A percentile compares a stretch with the other conserved stretches of the same genome.
These are phyloP conservation scores for Kernera saxatilis DNA, from an alignment of 345 rosid genomes.

Conservation along the genomic window DNA sequence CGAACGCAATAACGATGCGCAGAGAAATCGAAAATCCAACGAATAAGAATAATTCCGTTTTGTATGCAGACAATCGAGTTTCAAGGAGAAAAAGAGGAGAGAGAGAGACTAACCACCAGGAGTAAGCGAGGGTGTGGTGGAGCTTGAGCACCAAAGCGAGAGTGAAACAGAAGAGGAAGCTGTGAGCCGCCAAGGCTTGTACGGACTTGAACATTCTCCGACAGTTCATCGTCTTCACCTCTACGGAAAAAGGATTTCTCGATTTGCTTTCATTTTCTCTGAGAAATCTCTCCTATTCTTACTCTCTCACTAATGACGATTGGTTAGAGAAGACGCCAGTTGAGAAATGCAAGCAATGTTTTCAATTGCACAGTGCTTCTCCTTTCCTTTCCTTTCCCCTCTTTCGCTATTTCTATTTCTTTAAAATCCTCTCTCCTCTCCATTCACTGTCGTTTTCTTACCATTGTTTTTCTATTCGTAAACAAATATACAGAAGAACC, in stretches of 20 bases:
- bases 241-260: background rate
- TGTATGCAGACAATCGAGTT: background rate
- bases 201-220: conserved; percentile 80
- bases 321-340: background rate
- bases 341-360: background rate
- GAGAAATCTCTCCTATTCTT: background rate
- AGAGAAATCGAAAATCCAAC: background rate
- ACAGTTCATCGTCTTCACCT: conserved; percentile 54
- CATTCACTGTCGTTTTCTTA: background rate
- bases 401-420: background rate
- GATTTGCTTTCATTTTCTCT: conserved; percentile 11
- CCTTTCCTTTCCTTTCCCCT: background rate
- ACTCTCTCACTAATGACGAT: background rate
- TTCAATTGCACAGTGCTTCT: conserved; percentile 14
- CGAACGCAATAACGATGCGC: background rate
- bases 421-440: too few relatives aligned
- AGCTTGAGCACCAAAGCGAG: conserved; percentile 74
- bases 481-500: background rate
- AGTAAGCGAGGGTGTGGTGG: conserved; percentile 43
- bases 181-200: conserved; percentile 78
- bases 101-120: conserved; percentile 73
- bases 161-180: conserved; percentile 66
- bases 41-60: background rate
- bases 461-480: background rate
- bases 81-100: background rate